These are phyloP conservation scores for Lasiodiplodia citricola DNA, from an alignment of 2,329 filamentous ascomycete genomes.

Conservation along the genomic window DNA sequence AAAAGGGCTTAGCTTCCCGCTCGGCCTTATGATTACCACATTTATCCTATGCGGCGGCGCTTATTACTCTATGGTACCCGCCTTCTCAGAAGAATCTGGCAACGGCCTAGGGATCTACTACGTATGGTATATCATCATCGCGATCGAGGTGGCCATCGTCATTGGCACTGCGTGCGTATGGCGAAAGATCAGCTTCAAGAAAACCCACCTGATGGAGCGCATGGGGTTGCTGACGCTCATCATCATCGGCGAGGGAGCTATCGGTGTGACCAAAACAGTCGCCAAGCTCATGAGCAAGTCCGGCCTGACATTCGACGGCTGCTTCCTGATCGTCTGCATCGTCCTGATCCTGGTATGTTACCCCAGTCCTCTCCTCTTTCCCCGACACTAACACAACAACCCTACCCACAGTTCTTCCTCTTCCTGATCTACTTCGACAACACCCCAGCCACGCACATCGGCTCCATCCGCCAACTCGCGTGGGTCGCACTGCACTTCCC, in stretches of 20 bases:
- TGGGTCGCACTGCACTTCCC: constrained; percentile 42
- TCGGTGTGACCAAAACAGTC: constrained; percentile 59
- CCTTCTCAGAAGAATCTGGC: constrained; percentile 17
- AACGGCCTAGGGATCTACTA: constrained; percentile 40
- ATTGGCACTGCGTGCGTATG: constrained; percentile 59
- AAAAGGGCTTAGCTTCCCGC: constrained; percentile 21
- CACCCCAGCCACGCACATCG: constrained; percentile 39
- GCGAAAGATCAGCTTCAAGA: constrained; percentile 59
- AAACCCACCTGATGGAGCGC: constrained; percentile 63
- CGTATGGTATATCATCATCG: constrained; percentile 58
- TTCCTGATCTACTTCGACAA: constrained; percentile 45
- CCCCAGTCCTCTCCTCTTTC: no score
- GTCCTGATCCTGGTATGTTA: constrained; percentile 39
- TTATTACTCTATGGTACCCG: constrained; percentile 27
- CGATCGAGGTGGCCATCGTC: constrained; percentile 56
- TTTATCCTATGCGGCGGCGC: constrained; percentile 26
- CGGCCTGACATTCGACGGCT: constrained; percentile 40
- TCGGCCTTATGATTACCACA: constrained; percentile 23
- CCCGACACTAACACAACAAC: background rate
- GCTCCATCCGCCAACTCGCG: constrained; percentile 40
- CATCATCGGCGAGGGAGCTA: constrained; percentile 66
- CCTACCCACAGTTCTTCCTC: constrained; percentile 33
- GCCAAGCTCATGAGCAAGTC: constrained; percentile 35
- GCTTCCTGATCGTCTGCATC: constrained; percentile 44
- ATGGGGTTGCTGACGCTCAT: constrained; percentile 65